Evolutionary conservation across 2,329 filamentous ascomycete genomes (phyloP).

Genomic region (Neonectria faginata): DNA sequence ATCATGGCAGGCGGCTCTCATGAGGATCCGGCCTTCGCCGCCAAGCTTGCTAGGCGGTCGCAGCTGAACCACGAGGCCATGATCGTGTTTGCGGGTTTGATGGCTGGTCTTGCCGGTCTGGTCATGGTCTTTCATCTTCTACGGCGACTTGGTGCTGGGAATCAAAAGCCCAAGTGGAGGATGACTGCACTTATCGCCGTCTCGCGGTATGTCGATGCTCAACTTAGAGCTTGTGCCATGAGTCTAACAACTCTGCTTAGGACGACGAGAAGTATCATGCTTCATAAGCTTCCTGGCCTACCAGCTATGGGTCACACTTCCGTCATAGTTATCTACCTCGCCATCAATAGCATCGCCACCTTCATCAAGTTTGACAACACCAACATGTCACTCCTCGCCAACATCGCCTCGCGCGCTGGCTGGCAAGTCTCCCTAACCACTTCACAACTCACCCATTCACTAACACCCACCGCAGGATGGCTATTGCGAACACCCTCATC

Average conservation of each 20-base stretch:
- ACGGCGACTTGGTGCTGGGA: constrained; percentile 30
- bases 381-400: constrained; percentile 46
- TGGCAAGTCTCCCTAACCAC: constrained; percentile 47
- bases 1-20: constrained; percentile 36
- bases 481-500: constrained; percentile 60
- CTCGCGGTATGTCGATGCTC: constrained; percentile 33
- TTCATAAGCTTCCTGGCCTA: constrained; percentile 43
- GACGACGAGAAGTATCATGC: constrained; percentile 42
- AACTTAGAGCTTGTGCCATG: too few relatives aligned
- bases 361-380: constrained; percentile 51
- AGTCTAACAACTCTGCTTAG: constrained; percentile 37
- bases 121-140: constrained; percentile 31
- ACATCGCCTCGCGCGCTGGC: constrained; percentile 53
- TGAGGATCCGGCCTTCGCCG: constrained; percentile 34
- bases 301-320: constrained; percentile 51
- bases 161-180: constrained; percentile 7
- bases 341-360: constrained; percentile 50
- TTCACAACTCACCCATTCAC: background rate
- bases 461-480: constrained; percentile 49
- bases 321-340: constrained; percentile 47
- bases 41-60: constrained; percentile 39
- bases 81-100: constrained; percentile 36
- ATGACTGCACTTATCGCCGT: constrained; percentile 15
- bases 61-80: constrained; percentile 45
- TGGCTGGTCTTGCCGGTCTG: constrained; percentile 31